Evolutionary conservation across 306 rosid species (phyloP), one percentile per base, ranked within the genome.

Genomic region (Citrullus mucosospermus): DNA sequence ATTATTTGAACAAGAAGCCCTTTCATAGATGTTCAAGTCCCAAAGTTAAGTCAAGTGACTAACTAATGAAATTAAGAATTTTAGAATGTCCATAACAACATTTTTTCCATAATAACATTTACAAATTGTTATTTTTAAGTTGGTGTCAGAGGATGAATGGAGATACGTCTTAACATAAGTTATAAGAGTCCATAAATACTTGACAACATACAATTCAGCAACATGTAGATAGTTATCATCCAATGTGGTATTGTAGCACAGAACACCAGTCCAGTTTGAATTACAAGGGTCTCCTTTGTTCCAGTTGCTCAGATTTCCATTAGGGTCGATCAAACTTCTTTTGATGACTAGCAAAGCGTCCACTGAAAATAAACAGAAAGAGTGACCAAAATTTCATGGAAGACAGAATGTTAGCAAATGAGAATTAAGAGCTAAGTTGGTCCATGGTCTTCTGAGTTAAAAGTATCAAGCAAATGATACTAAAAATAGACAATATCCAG

Each of bases 241-340:
- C 30, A 78, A 44, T 73, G 92, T 55, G 13, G 3, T 46, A 61
- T 87, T 88, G 93, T 51, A 83, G 92, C 99, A 96, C 60, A 82
- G 9, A 84, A 96, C 90, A 48, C 99, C 93, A 25, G 85, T 92
- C 99, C 99, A 96, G 9, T 54, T 82, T 39, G 89, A 78, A 5
- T 85, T 82, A 78, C 99, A 96, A 13, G 99, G 98, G 78, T 96
- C 98, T 63, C 96, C 96, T 5, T 10, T 41, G 63, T 86, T 71
- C 99, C 99, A 96, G 73, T 83, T 90, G 80, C 84, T 91, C 86
- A 96, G 86, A 86, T 90, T 92, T 80, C 88, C 73, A 79, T 90
- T 82, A 41, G 90, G 88, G 85, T 96, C 98, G 57, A 75, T 58
- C 92, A 96, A 85, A 75, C 78, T 82, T 25, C 8, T 9, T 85